Conservation (phyloP, 352 stramenopile genomes). For the Phytophthora pisi region DNA sequence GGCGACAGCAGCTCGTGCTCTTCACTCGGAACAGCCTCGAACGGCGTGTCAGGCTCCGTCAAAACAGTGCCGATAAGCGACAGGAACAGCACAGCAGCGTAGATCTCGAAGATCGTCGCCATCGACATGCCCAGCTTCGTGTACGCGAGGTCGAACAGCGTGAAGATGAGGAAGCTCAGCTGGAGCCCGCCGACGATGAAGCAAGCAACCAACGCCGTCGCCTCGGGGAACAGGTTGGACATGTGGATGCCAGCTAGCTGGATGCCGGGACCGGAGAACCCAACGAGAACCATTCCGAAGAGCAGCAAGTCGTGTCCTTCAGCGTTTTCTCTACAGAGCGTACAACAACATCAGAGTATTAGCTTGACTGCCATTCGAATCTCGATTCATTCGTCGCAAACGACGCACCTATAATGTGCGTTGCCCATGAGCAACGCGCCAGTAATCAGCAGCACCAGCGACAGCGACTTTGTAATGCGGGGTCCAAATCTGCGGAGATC, state of each 20-base stretch:
- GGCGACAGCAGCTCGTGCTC: slow-evolving; percentile 60
- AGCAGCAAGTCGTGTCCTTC: slow-evolving; percentile 55
- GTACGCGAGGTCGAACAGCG: slow-evolving; percentile 63
- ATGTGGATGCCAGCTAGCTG: slow-evolving; percentile 77
- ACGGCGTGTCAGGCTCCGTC: slow-evolving; percentile 63
- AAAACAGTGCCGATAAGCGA: slow-evolving; percentile 59
- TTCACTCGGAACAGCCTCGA: slow-evolving; percentile 32
- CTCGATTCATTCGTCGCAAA: neutral
- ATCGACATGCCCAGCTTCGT: slow-evolving; percentile 44
- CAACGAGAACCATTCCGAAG: slow-evolving; percentile 65
- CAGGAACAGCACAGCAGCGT: slow-evolving; percentile 53
- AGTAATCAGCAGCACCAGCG: slow-evolving; percentile 50
- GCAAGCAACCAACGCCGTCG: slow-evolving; percentile 68
- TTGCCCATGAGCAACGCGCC: slow-evolving; percentile 59
- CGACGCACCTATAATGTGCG: slow-evolving; percentile 41
- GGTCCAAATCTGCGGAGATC: slow-evolving; percentile 50
- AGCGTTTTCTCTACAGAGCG: slow-evolving; percentile 22
- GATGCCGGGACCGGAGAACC: slow-evolving; percentile 66
- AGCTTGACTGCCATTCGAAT: neutral
- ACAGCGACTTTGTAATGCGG: slow-evolving; percentile 58
- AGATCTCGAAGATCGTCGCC: slow-evolving; percentile 54
- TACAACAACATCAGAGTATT: neutral
- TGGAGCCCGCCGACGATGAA: slow-evolving; percentile 75
- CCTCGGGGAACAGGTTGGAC: slow-evolving; percentile 75
- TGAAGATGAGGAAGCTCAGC: slow-evolving; percentile 79